A percentile compares a stretch with the other conserved stretches of the same genome.
Evolutionary conservation across 176 grass and related monocot species (phyloP).

Genomic region (Juncus inflexus): DNA sequence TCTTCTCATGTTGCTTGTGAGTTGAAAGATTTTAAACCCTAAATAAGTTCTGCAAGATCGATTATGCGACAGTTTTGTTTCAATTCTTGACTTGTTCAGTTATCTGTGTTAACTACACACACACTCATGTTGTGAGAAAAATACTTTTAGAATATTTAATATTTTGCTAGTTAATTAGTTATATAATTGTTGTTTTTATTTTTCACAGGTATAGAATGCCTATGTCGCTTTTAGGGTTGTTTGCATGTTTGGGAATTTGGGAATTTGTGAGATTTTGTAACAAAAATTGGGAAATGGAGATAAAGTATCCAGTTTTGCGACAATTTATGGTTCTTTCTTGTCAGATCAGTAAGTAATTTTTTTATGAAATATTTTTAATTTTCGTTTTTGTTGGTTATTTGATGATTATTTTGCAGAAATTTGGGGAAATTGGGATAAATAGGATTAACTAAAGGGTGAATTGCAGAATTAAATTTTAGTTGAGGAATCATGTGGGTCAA

Average conservation of each 20-base stretch:
- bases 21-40: background rate
- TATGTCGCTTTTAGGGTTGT: constrained; percentile 58
- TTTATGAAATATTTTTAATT: too few species aligned
- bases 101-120: background rate
- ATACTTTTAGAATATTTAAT: constrained; percentile 6
- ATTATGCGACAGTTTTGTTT: background rate
- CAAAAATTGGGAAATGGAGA: constrained; percentile 43
- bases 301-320: constrained; percentile 34
- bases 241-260: constrained; percentile 60
- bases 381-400: background rate
- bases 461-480: background rate
- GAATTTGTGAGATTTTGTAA: constrained; percentile 57
- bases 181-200: background rate
- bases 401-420: background rate
- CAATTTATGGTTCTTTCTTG: constrained; percentile 42
- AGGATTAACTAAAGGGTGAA: background rate
- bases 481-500: background rate
- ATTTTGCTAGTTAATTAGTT: background rate
- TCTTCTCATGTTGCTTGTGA: constrained; percentile 87
- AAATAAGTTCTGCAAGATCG: too few species aligned
- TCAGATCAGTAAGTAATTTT: constrained; percentile 50
- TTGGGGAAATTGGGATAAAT: background rate
- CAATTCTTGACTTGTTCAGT: background rate
- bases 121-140: too few species aligned
- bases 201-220: constrained; percentile 77